Evolutionary conservation across 2,329 filamentous ascomycete genomes (phyloP).

Genomic region (Fusarium liriodendri): DNA sequence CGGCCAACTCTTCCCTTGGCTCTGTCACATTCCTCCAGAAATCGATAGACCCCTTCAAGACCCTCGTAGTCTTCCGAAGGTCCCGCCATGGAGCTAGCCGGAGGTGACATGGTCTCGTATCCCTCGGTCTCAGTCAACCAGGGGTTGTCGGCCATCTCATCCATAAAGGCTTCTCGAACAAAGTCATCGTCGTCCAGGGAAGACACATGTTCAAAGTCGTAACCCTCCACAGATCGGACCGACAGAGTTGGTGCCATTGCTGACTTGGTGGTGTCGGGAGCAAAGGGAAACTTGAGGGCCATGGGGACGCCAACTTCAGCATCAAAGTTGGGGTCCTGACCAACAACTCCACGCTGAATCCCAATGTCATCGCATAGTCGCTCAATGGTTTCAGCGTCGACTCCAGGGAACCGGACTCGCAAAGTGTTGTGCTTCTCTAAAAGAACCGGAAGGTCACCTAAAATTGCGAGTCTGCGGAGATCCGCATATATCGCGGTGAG

Average conservation of each 20-base stretch:
- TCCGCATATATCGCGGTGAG: slow-evolving; percentile 84
- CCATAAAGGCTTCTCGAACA: slow-evolving; percentile 54
- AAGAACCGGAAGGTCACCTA: slow-evolving; percentile 87
- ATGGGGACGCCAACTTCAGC: slow-evolving; percentile 74
- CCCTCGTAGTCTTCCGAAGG: slow-evolving; percentile 64
- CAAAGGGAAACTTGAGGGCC: slow-evolving; percentile 88
- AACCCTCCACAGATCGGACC: slow-evolving; percentile 56
- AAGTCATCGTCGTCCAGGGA: slow-evolving; percentile 51
- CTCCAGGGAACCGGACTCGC: slow-evolving; percentile 89
- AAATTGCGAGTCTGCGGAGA: slow-evolving; percentile 76
- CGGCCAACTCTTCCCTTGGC: slow-evolving; percentile 49
- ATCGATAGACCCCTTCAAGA: slow-evolving; percentile 67
- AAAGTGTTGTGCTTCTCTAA: slow-evolving; percentile 76
- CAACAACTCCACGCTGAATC: slow-evolving; percentile 81
- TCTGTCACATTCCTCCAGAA: slow-evolving; percentile 68
- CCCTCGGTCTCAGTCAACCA: slow-evolving; percentile 62
- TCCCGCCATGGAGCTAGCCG: slow-evolving; percentile 57
- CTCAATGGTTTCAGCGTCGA: slow-evolving; percentile 85
- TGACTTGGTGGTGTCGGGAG: slow-evolving; percentile 63
- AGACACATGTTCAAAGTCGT: slow-evolving; percentile 54
- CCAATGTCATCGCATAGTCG: slow-evolving; percentile 86
- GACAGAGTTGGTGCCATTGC: slow-evolving; percentile 62
- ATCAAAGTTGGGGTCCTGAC: slow-evolving; percentile 82
- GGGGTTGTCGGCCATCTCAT: slow-evolving; percentile 58
- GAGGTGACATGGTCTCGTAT: slow-evolving; percentile 63